Evolutionary conservation across 305 asterid genomes (phyloP).

Genomic region (Withania somnifera): DNA sequence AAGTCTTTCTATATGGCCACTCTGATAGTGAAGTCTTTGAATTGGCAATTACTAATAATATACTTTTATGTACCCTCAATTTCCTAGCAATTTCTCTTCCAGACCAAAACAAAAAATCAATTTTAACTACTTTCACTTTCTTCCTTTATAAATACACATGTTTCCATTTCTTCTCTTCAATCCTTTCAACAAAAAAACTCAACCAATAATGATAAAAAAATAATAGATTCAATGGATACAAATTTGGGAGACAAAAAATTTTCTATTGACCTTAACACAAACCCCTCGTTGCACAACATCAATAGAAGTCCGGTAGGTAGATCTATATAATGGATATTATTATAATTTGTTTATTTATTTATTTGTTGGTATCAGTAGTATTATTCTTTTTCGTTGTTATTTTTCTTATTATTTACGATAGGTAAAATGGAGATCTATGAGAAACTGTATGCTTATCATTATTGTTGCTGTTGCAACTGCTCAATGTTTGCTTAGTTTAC

Average conservation of each 20-base stretch:
- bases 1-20: background rate
- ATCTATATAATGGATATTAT: too few species aligned
- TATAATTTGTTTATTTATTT: too few species aligned
- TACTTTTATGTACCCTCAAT: conserved; percentile 1
- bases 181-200: background rate
- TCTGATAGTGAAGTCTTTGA: background rate
- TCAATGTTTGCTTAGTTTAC: too few species aligned
- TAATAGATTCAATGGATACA: background rate
- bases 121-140: background rate
- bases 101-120: background rate
- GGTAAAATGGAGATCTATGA: too few species aligned
- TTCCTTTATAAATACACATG: background rate
- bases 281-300: background rate
- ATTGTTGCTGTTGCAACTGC: too few species aligned
- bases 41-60: background rate
- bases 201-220: background rate
- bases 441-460: too few species aligned
- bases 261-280: conserved; percentile 44
- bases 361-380: too few species aligned
- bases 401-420: too few species aligned
- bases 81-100: conserved; percentile 12
- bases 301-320: background rate
- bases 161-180: background rate
- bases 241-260: conserved; percentile 4
- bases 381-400: too few species aligned